phyloP scores from a whole-genome alignment of 2,329 filamentous ascomycete genomes.

The Pyrenophora graminea region DNA sequence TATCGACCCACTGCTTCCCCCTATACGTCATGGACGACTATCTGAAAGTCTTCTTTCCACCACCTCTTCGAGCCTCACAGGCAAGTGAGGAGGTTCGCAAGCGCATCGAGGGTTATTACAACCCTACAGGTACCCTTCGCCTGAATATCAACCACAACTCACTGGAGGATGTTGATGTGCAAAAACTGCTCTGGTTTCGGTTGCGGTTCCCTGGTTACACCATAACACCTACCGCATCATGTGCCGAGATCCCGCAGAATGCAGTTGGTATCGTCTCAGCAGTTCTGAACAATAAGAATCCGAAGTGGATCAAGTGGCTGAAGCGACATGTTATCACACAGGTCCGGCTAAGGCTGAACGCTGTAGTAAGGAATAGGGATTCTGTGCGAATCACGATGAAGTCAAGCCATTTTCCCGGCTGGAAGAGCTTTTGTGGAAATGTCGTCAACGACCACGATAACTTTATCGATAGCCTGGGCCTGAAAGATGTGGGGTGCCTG shows the following conservation, averaged over 20 bases:
- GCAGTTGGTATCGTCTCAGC: neutral
- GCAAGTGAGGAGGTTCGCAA: neutral
- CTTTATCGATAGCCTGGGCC: neutral
- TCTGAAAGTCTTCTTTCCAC: constrained; percentile 28
- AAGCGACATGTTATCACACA: constrained; percentile 5
- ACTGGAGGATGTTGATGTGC: constrained; percentile 10
- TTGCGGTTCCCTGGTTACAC: constrained; percentile 20
- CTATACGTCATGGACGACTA: constrained; percentile 22
- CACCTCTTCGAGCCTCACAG: neutral
- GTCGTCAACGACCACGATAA: neutral
- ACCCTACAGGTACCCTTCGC: constrained; percentile 14
- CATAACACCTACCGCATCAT: constrained; percentile 1
- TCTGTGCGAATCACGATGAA: neutral
- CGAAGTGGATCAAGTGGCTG: constrained; percentile 1
- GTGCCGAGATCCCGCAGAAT: too few species aligned
- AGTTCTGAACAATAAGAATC: neutral
- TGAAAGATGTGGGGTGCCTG: neutral
- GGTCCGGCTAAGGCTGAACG: neutral
- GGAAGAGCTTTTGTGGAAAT: too few species aligned
- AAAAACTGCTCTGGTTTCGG: constrained; percentile 25
- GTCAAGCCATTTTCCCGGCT: neutral
- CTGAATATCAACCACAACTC: constrained; percentile 17
- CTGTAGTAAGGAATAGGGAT: accelerated
- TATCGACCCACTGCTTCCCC: constrained; percentile 26
- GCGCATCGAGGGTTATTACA: constrained; percentile 8